phyloP scores from a whole-genome alignment of 495 filamentous ascomycete genomes.

The Penicillium macrosclerotiorum region DNA sequence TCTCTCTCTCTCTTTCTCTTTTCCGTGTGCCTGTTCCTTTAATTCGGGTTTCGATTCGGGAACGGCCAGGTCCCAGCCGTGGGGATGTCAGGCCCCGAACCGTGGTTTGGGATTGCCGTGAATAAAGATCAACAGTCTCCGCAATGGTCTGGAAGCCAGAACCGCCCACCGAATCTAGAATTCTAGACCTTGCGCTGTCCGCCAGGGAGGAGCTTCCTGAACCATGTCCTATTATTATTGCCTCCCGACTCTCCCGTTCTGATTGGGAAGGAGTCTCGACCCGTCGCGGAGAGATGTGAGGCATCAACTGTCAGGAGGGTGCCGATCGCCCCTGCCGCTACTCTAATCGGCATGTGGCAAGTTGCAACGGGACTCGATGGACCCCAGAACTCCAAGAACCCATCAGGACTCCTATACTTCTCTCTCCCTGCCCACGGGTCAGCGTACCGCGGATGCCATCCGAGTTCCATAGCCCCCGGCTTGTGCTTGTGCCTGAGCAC shows the following conservation, averaged over 20 bases:
- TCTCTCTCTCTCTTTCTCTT: background rate
- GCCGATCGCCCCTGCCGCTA: constrained; percentile 4
- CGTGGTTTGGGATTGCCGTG: constrained; percentile 4
- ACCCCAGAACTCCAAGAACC: no score
- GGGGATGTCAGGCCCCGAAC: constrained; percentile 9
- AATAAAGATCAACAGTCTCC: constrained; percentile 20
- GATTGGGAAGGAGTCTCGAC: constrained; percentile 11
- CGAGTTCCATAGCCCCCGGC: no score
- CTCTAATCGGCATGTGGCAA: background rate
- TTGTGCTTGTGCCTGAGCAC: no score
- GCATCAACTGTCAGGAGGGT: constrained; percentile 4
- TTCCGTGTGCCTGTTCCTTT: no score
- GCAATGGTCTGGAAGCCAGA: constrained; percentile 17
- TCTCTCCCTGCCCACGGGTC: no score
- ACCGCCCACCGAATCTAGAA: constrained; percentile 1
- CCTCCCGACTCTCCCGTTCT: constrained; percentile 1
- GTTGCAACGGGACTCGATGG: no score
- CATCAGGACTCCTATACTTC: no score
- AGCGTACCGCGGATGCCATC: no score
- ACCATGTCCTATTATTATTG: background rate
- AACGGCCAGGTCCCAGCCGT: background rate
- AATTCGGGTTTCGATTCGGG: background rate
- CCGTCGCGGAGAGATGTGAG: constrained; percentile 3
- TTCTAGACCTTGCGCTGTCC: constrained; percentile 4
- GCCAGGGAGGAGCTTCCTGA: background rate